phyloP scores from a whole-genome alignment of 2,329 filamentous ascomycete genomes.

The Fusarium proliferatum region DNA sequence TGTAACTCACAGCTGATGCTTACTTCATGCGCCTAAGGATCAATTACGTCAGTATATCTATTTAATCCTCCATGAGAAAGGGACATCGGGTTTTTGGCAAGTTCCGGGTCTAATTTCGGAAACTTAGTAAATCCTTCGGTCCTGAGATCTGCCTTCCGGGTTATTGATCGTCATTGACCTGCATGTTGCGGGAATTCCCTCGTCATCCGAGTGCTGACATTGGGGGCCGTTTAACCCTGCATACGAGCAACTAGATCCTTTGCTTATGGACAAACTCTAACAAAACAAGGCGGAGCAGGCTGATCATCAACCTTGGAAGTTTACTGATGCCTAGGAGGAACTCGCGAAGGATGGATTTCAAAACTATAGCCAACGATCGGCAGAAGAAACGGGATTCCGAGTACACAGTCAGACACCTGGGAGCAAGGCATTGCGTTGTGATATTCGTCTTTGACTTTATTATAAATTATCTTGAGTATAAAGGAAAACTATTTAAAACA shows the following conservation, averaged over 20 bases:
- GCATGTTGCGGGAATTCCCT: not conserved
- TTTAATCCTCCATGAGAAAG: not conserved
- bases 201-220: not conserved
- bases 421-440: fast-evolving
- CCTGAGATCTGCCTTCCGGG: not conserved
- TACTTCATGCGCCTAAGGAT: not conserved
- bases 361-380: not conserved
- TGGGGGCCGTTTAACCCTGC: not conserved
- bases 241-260: not conserved
- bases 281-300: not conserved
- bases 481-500: not conserved
- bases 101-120: not conserved
- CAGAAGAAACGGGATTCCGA: not conserved
- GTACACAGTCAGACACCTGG: not conserved
- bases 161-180: not conserved
- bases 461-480: too few species aligned
- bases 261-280: not conserved
- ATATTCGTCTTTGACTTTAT: not conserved
- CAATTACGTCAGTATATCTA: not conserved
- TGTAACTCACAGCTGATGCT: not conserved
- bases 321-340: not conserved
- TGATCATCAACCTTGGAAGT: not conserved
- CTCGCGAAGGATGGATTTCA: not conserved
- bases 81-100: not conserved
- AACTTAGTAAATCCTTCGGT: not conserved